Conservation (phyloP, 2,329 filamentous ascomycete species). For the Orbilia brochopaga region DNA sequence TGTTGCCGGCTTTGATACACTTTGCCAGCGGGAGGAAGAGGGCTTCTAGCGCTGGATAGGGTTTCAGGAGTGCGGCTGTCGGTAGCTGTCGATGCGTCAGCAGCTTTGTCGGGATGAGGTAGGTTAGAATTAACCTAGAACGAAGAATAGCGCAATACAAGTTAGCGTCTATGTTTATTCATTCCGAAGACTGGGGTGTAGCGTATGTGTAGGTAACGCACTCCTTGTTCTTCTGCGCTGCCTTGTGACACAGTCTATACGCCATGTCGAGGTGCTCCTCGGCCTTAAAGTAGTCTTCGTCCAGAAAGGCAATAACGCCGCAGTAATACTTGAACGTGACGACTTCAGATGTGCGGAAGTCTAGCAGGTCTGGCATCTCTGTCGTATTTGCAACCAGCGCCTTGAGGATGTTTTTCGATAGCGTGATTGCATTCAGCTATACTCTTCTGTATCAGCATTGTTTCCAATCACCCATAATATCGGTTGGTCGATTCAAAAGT, state of each 20-base stretch:
- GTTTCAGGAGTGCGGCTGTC: conserved; percentile 71
- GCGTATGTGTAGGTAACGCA: conserved; percentile 59
- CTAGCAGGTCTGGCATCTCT: conserved; percentile 79
- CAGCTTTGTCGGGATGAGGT: conserved; percentile 90
- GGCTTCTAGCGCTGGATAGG: conserved; percentile 75
- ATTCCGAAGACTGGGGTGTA: no score
- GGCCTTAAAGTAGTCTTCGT: conserved; percentile 87
- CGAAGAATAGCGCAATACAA: no score
- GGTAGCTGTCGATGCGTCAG: conserved; percentile 87
- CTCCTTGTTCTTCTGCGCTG: conserved; percentile 79
- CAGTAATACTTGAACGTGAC: conserved; percentile 97
- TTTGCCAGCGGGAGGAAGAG: conserved; percentile 78
- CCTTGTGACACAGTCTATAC: conserved; percentile 78
- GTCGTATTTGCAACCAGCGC: conserved; percentile 76
- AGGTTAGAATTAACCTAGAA: conserved; percentile 81
- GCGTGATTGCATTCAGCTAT: conserved; percentile 78
- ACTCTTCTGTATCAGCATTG: background rate
- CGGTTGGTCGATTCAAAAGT: background rate
- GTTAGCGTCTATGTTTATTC: no score
- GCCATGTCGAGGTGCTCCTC: conserved; percentile 81
- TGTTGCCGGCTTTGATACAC: conserved; percentile 81
- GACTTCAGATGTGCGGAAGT: conserved; percentile 86
- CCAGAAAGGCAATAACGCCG: conserved; percentile 89
- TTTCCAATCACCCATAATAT: background rate
- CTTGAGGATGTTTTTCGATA: conserved; percentile 87